A percentile compares a stretch with the other conserved stretches of the same genome.
These are phyloP conservation scores for Microdochium bolleyi DNA, from an alignment of 2,329 filamentous ascomycete species.

Conservation along the genomic window DNA sequence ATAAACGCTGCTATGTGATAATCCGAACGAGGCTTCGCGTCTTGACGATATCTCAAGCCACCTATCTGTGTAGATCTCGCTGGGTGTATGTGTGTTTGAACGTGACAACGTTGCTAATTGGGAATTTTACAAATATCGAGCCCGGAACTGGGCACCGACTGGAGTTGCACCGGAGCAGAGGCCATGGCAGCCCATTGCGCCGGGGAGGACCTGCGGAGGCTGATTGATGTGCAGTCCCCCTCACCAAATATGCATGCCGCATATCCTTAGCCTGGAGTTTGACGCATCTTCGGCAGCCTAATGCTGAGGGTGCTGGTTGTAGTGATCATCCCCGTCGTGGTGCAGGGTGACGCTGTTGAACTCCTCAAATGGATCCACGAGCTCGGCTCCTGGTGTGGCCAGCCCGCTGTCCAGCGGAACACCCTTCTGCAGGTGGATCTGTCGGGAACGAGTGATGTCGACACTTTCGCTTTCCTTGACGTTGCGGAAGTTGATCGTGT, in stretches of 20 bases:
- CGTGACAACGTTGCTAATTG: neutral
- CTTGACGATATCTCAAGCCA: neutral
- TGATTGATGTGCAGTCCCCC: too few species aligned
- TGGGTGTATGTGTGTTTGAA: neutral
- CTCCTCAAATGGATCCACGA: conserved; percentile 89
- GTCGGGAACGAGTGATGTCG: conserved; percentile 61
- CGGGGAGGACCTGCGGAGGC: neutral
- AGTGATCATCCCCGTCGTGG: conserved; percentile 78
- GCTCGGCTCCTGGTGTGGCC: conserved; percentile 74
- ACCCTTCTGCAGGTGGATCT: conserved; percentile 54
- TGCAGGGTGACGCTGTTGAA: conserved; percentile 98
- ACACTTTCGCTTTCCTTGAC: conserved; percentile 97
- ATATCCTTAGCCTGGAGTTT: neutral
- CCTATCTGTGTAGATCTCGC: neutral
- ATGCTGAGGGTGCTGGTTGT: conserved; percentile 26
- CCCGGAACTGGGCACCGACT: neutral
- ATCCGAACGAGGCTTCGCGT: neutral
- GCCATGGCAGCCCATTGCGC: neutral
- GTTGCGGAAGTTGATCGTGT: conserved; percentile 95
- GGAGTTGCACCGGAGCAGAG: neutral
- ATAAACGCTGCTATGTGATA: neutral
- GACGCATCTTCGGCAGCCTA: conserved; percentile 14
- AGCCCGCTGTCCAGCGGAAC: conserved; percentile 82
- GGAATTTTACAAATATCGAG: neutral
- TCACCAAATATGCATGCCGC: neutral